These are phyloP conservation scores for Trametes gibbosa DNA, from an alignment of 768 basidiomycete genomes.

Conservation along the genomic window DNA sequence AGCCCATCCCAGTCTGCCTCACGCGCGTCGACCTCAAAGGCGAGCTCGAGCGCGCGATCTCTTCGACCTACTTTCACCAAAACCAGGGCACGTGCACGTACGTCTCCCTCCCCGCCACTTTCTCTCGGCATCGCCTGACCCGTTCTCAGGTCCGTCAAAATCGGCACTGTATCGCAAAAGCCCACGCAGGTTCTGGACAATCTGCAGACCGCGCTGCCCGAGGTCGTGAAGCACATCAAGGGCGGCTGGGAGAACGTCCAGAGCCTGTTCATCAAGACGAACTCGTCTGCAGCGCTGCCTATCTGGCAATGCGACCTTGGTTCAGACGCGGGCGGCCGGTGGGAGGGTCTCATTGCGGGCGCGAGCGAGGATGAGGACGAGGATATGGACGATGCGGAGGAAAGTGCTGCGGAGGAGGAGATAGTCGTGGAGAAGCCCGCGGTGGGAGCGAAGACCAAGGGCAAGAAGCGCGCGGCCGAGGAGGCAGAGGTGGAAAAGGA, in stretches of 20 bases:
- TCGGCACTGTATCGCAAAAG: conserved; percentile 71
- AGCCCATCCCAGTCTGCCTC: conserved; percentile 93
- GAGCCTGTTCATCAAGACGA: conserved; percentile 87
- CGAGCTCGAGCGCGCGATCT: conserved; percentile 89
- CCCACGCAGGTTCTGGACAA: conserved; percentile 76
- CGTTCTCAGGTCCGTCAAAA: conserved; percentile 69
- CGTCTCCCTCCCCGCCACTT: conserved; percentile 26
- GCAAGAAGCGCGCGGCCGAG: conserved; percentile 28
- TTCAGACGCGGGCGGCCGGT: conserved; percentile 53
- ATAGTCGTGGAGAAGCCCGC: conserved; percentile 20
- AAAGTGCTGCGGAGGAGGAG: conserved; percentile 20
- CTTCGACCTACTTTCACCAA: conserved; percentile 94
- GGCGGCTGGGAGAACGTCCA: conserved; percentile 92
- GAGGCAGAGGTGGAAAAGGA: conserved; percentile 34
- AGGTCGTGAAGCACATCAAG: conserved; percentile 63
- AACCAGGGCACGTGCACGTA: conserved; percentile 92
- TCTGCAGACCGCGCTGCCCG: conserved; percentile 74
- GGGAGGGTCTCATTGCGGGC: conserved; percentile 46
- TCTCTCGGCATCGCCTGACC: neutral
- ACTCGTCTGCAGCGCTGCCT: conserved; percentile 78
- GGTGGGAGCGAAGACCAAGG: conserved; percentile 22
- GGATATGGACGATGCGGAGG: conserved; percentile 25
- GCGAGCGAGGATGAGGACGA: conserved; percentile 25
- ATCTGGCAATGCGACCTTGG: conserved; percentile 86
- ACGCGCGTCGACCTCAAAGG: conserved; percentile 86